Conservation (phyloP, 2,329 filamentous ascomycete genomes). For the Neopestalotiopsis sp. region DNA sequence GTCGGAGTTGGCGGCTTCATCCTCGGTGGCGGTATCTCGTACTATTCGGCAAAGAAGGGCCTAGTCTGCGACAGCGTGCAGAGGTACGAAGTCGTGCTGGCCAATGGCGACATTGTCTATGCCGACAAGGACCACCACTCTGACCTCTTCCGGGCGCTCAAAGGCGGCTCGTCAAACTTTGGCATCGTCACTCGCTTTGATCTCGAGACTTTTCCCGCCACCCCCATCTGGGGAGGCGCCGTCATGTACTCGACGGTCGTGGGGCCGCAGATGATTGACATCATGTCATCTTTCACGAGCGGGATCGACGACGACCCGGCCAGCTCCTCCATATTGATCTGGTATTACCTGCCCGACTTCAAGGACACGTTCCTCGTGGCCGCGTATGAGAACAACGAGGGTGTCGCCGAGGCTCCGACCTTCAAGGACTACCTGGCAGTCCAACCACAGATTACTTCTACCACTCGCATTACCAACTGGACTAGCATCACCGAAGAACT, state of each 20-base stretch:
- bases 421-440: too few relatives aligned
- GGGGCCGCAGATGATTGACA: background rate
- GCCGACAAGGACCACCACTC: constrained; percentile 22
- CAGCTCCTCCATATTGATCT: background rate
- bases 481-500: constrained; percentile 13
- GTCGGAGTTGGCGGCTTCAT: constrained; percentile 28
- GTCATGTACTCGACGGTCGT: background rate
- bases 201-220: constrained; percentile 19
- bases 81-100: constrained; percentile 36
- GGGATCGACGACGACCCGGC: background rate
- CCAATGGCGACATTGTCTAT: constrained; percentile 23
- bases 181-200: constrained; percentile 27
- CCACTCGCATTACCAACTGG: constrained; percentile 6
- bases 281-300: background rate
- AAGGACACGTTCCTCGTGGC: background rate
- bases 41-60: constrained; percentile 27
- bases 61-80: constrained; percentile 38
- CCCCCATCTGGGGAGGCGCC: background rate
- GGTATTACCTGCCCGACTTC: background rate
- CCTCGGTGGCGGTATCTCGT: constrained; percentile 35
- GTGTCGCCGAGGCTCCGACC: too few relatives aligned
- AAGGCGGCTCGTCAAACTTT: constrained; percentile 32
- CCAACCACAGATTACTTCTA: constrained; percentile 1
- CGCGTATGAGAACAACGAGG: too few relatives aligned
- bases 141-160: constrained; percentile 42